phyloP scores from a whole-genome alignment of 1,284 basidiomycete genomes.

The Psilocybe mexicana region DNA sequence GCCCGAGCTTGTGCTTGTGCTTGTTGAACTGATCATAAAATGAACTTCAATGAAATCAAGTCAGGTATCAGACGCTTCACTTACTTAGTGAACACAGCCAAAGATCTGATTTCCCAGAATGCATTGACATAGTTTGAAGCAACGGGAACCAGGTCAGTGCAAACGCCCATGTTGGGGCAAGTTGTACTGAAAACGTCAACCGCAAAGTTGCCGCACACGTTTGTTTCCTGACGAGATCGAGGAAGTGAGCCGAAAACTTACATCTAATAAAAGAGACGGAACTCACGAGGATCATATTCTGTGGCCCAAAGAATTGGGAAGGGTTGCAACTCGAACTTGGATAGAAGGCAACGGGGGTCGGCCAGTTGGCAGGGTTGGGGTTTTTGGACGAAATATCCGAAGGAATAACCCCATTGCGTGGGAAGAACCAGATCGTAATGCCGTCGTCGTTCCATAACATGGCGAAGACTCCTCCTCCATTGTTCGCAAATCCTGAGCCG shows the following conservation, averaged over 20 bases:
- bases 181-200: constrained; percentile 9
- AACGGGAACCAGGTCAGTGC: constrained; percentile 10
- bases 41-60: neutral
- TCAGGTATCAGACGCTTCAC: neutral
- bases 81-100: constrained; percentile 11
- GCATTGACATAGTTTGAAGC: constrained; percentile 7
- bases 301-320: constrained; percentile 25
- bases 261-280: neutral
- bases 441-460: constrained; percentile 61
- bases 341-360: constrained; percentile 58
- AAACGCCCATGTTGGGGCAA: constrained; percentile 2
- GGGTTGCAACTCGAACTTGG: constrained; percentile 47
- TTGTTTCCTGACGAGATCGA: constrained; percentile 4
- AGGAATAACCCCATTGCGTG: constrained; percentile 48
- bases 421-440: constrained; percentile 62
- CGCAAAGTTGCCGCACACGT: constrained; percentile 11
- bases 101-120: constrained; percentile 9
- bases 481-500: constrained; percentile 23
- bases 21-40: neutral
- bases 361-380: constrained; percentile 59
- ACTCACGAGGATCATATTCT: constrained; percentile 12
- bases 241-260: neutral
- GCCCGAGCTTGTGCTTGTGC: neutral
- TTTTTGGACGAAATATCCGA: constrained; percentile 50
- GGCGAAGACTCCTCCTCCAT: constrained; percentile 46